Conservation (phyloP, 2,329 filamentous ascomycete genomes). For the Xylariaceae sp. region DNA sequence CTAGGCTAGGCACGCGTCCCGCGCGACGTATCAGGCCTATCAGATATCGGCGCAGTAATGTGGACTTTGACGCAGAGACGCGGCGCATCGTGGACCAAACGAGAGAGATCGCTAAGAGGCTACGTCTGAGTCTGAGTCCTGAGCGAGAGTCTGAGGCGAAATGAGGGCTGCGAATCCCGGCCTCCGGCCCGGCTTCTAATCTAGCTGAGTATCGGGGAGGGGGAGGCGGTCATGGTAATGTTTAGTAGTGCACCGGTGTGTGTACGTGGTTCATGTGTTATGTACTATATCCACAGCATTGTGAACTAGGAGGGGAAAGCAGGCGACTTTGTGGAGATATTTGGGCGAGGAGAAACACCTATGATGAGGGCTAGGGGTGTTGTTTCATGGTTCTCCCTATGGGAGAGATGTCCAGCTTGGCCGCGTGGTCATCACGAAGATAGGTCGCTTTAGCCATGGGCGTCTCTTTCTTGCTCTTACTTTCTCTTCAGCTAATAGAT, state of each 20-base stretch:
- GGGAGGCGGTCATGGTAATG: constrained; percentile 1
- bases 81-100: constrained; percentile 15
- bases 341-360: constrained; percentile 10
- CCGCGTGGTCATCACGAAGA: neutral
- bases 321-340: neutral
- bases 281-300: constrained; percentile 10
- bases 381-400: neutral
- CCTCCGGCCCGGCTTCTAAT: neutral
- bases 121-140: constrained; percentile 11
- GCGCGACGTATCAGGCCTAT: constrained; percentile 13
- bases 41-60: constrained; percentile 1
- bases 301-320: neutral
- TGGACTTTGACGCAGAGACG: constrained; percentile 13
- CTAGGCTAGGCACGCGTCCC: constrained; percentile 4
- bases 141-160: neutral
- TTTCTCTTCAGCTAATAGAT: neutral
- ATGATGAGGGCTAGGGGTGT: constrained; percentile 7
- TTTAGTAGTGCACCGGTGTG: constrained; percentile 2
- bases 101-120: constrained; percentile 14
- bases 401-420: neutral
- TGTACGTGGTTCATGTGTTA: neutral
- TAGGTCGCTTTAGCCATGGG: neutral
- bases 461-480: neutral
- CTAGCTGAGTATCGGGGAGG: neutral
- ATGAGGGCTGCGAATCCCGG: neutral